Percentiles rank a stretch among this genome's conserved stretches.
phyloP scores from a whole-genome alignment of 352 stramenopile genomes.

The Blastocystis sp. region DNA sequence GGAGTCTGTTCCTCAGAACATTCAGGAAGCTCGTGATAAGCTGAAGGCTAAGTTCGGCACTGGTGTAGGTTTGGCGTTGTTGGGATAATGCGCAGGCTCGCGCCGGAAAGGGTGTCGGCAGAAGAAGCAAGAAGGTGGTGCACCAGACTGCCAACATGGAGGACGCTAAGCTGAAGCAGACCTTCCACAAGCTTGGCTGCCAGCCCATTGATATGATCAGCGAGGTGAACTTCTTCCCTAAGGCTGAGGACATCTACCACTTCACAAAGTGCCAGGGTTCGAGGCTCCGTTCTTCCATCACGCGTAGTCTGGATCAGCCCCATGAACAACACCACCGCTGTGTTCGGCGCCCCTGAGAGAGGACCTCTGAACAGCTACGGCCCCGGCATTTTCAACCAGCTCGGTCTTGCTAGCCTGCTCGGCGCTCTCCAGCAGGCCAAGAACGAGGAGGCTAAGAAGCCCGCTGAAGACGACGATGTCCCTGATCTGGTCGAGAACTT shows the following conservation, averaged over 20 bases:
- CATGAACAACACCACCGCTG: constrained; percentile 81
- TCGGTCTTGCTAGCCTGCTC: constrained; percentile 91
- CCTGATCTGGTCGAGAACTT: constrained; percentile 97
- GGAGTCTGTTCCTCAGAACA: constrained; percentile 50
- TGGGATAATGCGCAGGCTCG: constrained; percentile 72
- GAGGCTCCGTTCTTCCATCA: not conserved
- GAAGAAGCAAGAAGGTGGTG: constrained; percentile 83
- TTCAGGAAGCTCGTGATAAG: constrained; percentile 64
- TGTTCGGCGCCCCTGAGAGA: constrained; percentile 80
- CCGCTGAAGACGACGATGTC: constrained; percentile 90
- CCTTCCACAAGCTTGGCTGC: constrained; percentile 83
- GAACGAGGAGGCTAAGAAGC: constrained; percentile 77
- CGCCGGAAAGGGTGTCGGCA: constrained; percentile 81
- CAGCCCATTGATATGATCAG: constrained; percentile 81
- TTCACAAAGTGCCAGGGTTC: constrained; percentile 82
- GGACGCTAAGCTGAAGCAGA: constrained; percentile 84
- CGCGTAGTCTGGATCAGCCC: constrained; percentile 77
- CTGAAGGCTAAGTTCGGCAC: constrained; percentile 53
- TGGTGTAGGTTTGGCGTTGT: constrained; percentile 22
- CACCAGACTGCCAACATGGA: constrained; percentile 80
- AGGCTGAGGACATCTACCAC: constrained; percentile 82
- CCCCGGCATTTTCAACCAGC: constrained; percentile 94
- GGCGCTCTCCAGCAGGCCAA: constrained; percentile 90
- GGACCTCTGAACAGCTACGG: constrained; percentile 72
- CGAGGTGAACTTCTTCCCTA: constrained; percentile 87